Evolutionary conservation across 345 rosid genomes (phyloP), one percentile per base, ranked within the genome.

Genomic region (Orychophragmus violaceus): DNA sequence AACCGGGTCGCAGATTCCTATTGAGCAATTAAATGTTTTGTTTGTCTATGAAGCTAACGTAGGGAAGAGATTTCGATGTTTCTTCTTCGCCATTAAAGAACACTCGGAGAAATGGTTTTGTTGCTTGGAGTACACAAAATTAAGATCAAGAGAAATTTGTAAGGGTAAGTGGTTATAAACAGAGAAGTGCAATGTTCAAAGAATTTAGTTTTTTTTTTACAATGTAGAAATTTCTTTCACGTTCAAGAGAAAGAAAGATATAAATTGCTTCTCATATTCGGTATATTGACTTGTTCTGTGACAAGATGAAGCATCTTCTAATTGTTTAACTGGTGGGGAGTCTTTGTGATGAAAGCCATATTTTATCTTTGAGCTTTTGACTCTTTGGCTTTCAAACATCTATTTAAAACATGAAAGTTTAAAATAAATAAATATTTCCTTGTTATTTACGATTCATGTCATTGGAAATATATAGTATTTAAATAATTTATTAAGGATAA

Each of bases 1-100:
- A 7, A 59, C 53, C 30, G 77, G 71, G 32, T 81, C 83, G 39
- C 85, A 85, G 51, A 81, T 64, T 27, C 70, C 81, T 45, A 56
- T 13, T 5, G 72, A 48, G 49, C 89, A 85, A 37, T 76, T 80
- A 42, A 29, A 42, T 5, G 85, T 74, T 61, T 77, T 72, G 79
- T 82, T 81, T 62, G 77, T 51, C 33, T 62, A 76, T 3, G 75
- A 10, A 8, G 73, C 39, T 19, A 53, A 41, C 25, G 55, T 23
- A 16, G 82, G 81, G 69, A 81, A 82, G 74, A 85, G 87, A 59
- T 71, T 85, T 54, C 89, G 71, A 73, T 75, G 79, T 52, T 67
- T 79, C 60, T 74, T 82, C 81, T 69, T 72, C 23, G 68, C 74
- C 73, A 77, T 75, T 67, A 62, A 65, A 61, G 59, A 59, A 62